Conservation (phyloP, 441 rosid species). For the Kokia cookei region DNA sequence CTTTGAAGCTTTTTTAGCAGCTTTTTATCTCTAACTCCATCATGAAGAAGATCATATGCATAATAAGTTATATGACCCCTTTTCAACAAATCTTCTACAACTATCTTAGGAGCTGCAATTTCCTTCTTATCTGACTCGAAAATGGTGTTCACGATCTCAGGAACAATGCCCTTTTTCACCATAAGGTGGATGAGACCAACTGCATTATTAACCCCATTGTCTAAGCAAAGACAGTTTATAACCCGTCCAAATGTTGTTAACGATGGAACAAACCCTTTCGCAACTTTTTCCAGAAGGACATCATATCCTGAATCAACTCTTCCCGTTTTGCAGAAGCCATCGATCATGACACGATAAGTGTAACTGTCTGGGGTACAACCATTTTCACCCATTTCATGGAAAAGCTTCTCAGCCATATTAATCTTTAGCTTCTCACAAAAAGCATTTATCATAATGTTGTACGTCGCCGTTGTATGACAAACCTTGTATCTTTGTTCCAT, state of each 20-base stretch:
- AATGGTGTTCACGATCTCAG: slow-evolving; percentile 66
- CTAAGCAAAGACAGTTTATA: slow-evolving; percentile 73
- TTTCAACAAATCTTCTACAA: slow-evolving; percentile 84
- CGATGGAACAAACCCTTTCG: slow-evolving; percentile 64
- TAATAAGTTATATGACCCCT: slow-evolving; percentile 73
- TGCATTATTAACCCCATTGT: slow-evolving; percentile 67
- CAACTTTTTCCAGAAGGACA: slow-evolving; percentile 52
- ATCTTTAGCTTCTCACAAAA: slow-evolving; percentile 62
- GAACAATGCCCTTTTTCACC: slow-evolving; percentile 71
- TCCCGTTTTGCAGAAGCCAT: slow-evolving; percentile 83
- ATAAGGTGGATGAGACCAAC: slow-evolving; percentile 62
- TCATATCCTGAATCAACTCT: slow-evolving; percentile 47
- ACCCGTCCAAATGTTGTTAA: slow-evolving; percentile 72
- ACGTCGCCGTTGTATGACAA: slow-evolving; percentile 52
- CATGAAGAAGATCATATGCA: slow-evolving; percentile 82
- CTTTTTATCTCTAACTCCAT: slow-evolving; percentile 81
- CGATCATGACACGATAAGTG: slow-evolving; percentile 74
- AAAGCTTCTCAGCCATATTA: slow-evolving; percentile 57
- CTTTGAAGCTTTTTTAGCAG: slow-evolving; percentile 45
- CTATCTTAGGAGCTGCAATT: slow-evolving; percentile 87
- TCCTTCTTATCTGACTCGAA: slow-evolving; percentile 74
- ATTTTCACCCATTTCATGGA: slow-evolving; percentile 52
- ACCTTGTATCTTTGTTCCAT: slow-evolving; percentile 49
- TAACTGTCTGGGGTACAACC: slow-evolving; percentile 60
- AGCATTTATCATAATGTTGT: slow-evolving; percentile 76